phyloP scores from a whole-genome alignment of 1,284 basidiomycete species.

The Pholiota adiposa region DNA sequence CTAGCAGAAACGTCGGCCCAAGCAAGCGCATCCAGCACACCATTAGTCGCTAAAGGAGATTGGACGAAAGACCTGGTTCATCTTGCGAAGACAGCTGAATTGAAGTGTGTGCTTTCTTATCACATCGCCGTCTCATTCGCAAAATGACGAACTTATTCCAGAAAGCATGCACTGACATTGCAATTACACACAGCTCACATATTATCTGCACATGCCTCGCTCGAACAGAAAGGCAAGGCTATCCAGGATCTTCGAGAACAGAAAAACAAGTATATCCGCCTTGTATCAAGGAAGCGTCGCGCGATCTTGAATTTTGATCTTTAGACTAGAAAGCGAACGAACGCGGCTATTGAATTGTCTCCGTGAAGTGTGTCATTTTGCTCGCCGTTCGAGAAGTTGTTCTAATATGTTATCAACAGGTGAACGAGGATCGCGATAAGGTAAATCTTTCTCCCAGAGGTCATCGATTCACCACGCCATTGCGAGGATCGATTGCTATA shows the following conservation, averaged over 20 bases:
- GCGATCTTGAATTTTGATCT: not conserved
- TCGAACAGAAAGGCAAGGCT: conserved; percentile 75
- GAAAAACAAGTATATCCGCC: conserved; percentile 69
- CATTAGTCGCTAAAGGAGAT: conserved; percentile 74
- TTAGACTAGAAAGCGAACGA: conserved; percentile 75
- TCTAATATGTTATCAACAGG: conserved; percentile 39
- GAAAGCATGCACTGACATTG: conserved; percentile 79
- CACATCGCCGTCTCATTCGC: not conserved
- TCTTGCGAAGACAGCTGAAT: conserved; percentile 71
- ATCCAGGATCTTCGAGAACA: conserved; percentile 81
- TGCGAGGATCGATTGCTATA: conserved; percentile 1
- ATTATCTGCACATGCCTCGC: conserved; percentile 73
- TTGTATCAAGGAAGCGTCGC: not conserved
- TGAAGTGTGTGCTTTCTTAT: conserved; percentile 18
- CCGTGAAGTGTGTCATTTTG: conserved; percentile 53
- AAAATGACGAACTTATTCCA: conserved; percentile 29
- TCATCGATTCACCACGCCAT: not conserved
- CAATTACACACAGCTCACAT: conserved; percentile 87
- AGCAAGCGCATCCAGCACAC: conserved; percentile 25
- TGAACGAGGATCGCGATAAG: conserved; percentile 81
- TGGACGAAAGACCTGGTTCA: conserved; percentile 85
- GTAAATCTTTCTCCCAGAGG: too few relatives aligned
- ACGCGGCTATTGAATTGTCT: conserved; percentile 64
- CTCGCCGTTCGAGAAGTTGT: not conserved
- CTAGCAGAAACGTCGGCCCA: conserved; percentile 16